Percentiles rank a stretch among this genome's conserved stretches.
Evolutionary conservation across 768 basidiomycete species (phyloP).

Genomic region (Phylloporus rhodoxanthus): DNA sequence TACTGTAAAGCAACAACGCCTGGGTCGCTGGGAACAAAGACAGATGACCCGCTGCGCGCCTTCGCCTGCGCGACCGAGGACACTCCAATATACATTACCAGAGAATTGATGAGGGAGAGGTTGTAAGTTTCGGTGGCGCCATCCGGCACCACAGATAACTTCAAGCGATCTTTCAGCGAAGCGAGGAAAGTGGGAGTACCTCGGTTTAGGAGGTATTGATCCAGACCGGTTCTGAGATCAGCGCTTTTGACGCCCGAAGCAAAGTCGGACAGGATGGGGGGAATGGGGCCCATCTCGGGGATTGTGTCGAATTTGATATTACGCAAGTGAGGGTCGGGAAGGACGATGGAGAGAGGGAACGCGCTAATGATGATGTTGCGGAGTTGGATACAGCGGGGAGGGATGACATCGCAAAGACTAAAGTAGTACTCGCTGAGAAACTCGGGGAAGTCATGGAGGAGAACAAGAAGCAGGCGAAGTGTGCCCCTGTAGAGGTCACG

Average conservation of each 20-base stretch:
- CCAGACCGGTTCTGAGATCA: conserved; percentile 74
- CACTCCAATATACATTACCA: conserved; percentile 95
- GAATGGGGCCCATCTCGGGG: conserved; percentile 89
- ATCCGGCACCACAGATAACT: conserved; percentile 42
- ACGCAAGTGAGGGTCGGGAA: conserved; percentile 84
- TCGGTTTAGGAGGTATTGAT: conserved; percentile 78
- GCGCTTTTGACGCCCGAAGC: conserved; percentile 72
- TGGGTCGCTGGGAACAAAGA: conserved; percentile 77
- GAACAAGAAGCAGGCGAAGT: conserved; percentile 84
- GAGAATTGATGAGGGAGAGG: conserved; percentile 82
- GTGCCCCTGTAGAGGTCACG: conserved; percentile 88
- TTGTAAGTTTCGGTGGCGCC: conserved; percentile 65
- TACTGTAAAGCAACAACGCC: conserved; percentile 82
- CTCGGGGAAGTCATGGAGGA: conserved; percentile 98
- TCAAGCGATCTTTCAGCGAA: conserved; percentile 76
- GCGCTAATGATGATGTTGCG: conserved; percentile 96
- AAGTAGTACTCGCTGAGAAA: conserved; percentile 97
- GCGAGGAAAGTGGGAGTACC: conserved; percentile 65
- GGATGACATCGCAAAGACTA: conserved; percentile 90
- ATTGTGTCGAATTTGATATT: conserved; percentile 68
- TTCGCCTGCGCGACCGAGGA: conserved; percentile 88
- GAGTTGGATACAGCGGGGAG: conserved; percentile 88
- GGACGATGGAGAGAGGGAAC: conserved; percentile 73
- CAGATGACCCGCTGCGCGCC: conserved; percentile 71
- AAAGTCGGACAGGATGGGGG: conserved; percentile 88